Evolutionary conservation across 176 grass and related monocot genomes (phyloP).

Genomic region (Lolium rigidum): DNA sequence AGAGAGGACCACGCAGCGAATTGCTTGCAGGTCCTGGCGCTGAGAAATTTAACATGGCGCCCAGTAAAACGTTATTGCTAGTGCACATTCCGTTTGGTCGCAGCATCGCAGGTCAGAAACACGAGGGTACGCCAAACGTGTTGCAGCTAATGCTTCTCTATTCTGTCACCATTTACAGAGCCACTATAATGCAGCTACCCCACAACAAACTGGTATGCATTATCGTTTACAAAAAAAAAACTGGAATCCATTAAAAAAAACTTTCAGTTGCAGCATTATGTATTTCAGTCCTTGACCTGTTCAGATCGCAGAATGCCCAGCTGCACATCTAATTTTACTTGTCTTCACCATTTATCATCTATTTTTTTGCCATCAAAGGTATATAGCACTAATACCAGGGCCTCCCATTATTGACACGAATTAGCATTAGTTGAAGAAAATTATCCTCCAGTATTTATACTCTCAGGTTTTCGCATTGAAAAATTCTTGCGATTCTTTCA

Average conservation of each 20-base stretch:
- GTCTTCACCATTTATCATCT: too few relatives aligned
- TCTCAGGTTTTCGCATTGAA: not conserved
- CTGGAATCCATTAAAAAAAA: not conserved
- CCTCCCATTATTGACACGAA: not conserved
- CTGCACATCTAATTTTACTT: not conserved
- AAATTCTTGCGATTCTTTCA: not conserved
- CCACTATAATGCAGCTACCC: not conserved
- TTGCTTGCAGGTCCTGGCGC: not conserved
- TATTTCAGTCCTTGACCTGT: not conserved
- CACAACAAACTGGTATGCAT: not conserved
- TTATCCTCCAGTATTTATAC: too few relatives aligned
- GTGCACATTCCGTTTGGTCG: not conserved
- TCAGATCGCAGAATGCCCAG: not conserved
- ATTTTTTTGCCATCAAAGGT: too few relatives aligned
- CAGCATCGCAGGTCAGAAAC: conserved; percentile 26
- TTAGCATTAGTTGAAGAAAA: too few relatives aligned
- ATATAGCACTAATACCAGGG: not conserved
- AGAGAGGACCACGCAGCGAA: conserved; percentile 4
- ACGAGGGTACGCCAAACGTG: conserved; percentile 5
- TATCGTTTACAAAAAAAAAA: too few relatives aligned
- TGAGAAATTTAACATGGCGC: conserved; percentile 26
- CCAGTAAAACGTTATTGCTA: conserved; percentile 6
- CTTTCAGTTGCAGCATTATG: not conserved
- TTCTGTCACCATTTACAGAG: not conserved
- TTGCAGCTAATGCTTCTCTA: conserved; percentile 14